Evolutionary conservation across 2,329 filamentous ascomycete species (phyloP).

Genomic region (Sporothrix protearum): DNA sequence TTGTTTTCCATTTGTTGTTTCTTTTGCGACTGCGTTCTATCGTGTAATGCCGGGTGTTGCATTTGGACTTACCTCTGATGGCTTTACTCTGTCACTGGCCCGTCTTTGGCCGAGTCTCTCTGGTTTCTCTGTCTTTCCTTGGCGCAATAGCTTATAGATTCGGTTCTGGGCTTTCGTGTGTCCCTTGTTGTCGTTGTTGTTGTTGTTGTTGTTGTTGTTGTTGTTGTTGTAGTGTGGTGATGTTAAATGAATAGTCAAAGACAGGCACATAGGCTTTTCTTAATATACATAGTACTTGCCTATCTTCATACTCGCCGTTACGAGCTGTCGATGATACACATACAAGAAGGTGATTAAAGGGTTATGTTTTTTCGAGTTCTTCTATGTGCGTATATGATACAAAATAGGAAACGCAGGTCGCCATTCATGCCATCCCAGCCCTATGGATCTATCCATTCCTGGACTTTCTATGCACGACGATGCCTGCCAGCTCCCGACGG

Average conservation of each 20-base stretch:
- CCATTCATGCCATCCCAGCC: background rate
- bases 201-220: background rate
- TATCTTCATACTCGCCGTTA: background rate
- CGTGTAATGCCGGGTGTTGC: background rate
- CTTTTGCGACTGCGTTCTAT: background rate
- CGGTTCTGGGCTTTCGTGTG: background rate
- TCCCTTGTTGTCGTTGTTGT: background rate
- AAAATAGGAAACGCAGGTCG: conserved; percentile 13
- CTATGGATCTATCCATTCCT: background rate
- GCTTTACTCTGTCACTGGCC: background rate
- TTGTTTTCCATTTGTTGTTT: background rate
- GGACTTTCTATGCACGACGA: background rate
- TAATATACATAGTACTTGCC: background rate
- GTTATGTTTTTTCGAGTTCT: conserved; percentile 3
- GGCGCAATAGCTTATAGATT: background rate
- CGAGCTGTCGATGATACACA: background rate
- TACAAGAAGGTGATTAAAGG: background rate
- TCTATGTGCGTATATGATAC: conserved; percentile 24
- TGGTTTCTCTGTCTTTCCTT: background rate
- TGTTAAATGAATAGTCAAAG: background rate
- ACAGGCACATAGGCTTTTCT: background rate
- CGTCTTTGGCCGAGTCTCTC: background rate
- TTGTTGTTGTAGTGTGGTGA: background rate
- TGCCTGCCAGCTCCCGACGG: background rate
- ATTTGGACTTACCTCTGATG: background rate